Evolutionary conservation across 2,329 filamentous ascomycete genomes (phyloP), one percentile per base, ranked within the genome.

Genomic region (Macrophomina pseudophaseolina): DNA sequence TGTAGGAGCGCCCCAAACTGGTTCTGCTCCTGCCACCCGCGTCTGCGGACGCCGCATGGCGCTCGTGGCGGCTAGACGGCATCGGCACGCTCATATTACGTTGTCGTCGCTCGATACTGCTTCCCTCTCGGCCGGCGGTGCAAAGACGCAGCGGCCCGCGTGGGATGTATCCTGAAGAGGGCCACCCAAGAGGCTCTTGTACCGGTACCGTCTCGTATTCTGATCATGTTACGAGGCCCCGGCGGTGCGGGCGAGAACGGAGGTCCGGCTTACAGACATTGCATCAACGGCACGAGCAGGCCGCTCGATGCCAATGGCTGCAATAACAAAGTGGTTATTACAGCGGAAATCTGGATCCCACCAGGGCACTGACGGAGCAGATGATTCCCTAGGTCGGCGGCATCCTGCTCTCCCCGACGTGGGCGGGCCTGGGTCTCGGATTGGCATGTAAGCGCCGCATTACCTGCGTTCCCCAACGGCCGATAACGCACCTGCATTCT

Each of bases 401-500:
- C 58, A 62, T 62, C 58, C 40, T 46, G 40, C 40, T 33, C 40
- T 9, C 40, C 33, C 54, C 40, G 54, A 32, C 30, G 44, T 28
- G 58, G n/a, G 23, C 35, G 42, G 30, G 58, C 58, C 18, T 62
- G n/a, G 9, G 58, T 5, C 40, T 33, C 40, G 46, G 56, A 62
- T 38, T 62, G 58, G 58, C 58, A 62, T 35, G 58, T 32, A 62
- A 32, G 58, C 58, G 58, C 42, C 58, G 44, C 58, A 62, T 62
- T 49, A 49, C 58, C 58, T 48, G 58, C 58, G 46, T 62, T 51
- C 58, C 54, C 28, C 44, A 62, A 62, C 58, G 58, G 44, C 58
- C 58, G 58, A 62, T 62, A 62, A 62, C 58, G 32, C 44, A 49
- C 46, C 44, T 62, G 58, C 54, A 59, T 59, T 44, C 40, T 59